Conservation (phyloP, 257 asterid species). For the Dorcoceras hygrometricum region DNA sequence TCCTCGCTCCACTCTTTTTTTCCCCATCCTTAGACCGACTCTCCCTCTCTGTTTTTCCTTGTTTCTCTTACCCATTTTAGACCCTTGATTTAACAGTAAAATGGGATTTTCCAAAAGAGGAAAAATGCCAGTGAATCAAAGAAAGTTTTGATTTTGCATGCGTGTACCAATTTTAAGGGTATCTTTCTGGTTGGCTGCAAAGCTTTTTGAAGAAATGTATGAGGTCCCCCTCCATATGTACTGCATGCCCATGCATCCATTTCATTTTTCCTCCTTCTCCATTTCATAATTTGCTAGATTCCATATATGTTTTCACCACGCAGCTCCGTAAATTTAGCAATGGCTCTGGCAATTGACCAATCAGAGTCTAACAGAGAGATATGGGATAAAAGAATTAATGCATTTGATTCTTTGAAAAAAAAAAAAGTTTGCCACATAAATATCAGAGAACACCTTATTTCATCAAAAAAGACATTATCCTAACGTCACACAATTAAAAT, state of each 20-base stretch:
- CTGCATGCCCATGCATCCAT: constrained; percentile 27
- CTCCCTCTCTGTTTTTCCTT: constrained; percentile 26
- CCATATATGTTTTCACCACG: neutral
- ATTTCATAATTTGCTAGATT: constrained; percentile 3
- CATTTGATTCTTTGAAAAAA: neutral
- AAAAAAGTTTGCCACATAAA: neutral
- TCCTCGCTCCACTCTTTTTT: constrained; percentile 45
- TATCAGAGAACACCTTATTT: neutral
- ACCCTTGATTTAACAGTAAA: constrained; percentile 24
- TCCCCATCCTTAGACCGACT: constrained; percentile 37
- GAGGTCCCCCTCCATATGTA: constrained; percentile 28
- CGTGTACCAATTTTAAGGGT: constrained; percentile 30
- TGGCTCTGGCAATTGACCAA: neutral
- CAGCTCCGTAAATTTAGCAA: neutral
- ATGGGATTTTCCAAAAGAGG: constrained; percentile 29
- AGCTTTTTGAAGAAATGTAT: constrained; percentile 15
- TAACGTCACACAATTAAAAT: constrained; percentile 7
- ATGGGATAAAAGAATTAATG: neutral
- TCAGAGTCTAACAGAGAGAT: neutral
- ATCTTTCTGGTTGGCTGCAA: constrained; percentile 18
- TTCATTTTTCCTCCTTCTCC: neutral
- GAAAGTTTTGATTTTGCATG: constrained; percentile 34
- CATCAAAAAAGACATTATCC: neutral
- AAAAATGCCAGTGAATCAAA: constrained; percentile 27
- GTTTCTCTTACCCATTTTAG: constrained; percentile 21